phyloP scores from a whole-genome alignment of 176 grass and related monocot genomes.

The Hordeum vulgare region MorexV3_pseudomolecules_assembly NC_058518.1:89001001-89001500 shows the following conservation, averaged over 20 bases:
- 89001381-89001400: neutral
- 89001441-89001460: neutral
- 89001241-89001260: neutral
- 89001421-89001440: conserved; percentile 11
- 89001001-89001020: neutral
- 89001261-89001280: neutral
- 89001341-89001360: neutral
- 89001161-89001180: neutral
- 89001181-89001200: neutral
- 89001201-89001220: conserved; percentile 8
- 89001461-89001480: neutral
- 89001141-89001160: neutral
- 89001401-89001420: neutral
- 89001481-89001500: neutral
- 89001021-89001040: neutral
- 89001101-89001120: neutral
- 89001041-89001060: neutral
- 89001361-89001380: neutral
- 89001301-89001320: neutral
- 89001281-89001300: neutral
- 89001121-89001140: neutral
- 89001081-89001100: neutral
- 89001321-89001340: neutral
- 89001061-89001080: neutral
- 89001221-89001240: neutral